These are phyloP conservation scores for Pezicula neosporulosa DNA, from an alignment of 2,329 filamentous ascomycete genomes.

Conservation along the genomic window DNA sequence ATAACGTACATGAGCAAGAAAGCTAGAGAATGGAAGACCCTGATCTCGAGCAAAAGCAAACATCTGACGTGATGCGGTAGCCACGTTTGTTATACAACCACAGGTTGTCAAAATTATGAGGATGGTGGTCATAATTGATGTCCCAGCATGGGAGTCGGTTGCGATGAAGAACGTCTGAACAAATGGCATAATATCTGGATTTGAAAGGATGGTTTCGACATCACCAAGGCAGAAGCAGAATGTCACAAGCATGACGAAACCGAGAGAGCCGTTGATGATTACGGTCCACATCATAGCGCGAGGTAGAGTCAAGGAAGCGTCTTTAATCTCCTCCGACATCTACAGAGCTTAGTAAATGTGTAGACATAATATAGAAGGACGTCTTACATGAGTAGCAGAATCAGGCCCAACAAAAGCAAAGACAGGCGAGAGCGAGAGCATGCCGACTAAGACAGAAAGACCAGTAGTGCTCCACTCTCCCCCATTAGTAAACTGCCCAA, in stretches of 20 bases:
- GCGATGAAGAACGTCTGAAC: slow-evolving; percentile 46
- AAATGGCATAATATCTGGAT: slow-evolving; percentile 42
- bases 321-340: slow-evolving; percentile 42
- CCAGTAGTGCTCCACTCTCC: no score
- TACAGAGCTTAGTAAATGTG: no score
- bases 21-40: slow-evolving; percentile 34
- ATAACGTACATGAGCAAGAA: slow-evolving; percentile 31
- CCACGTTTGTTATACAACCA: slow-evolving; percentile 31
- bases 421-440: no score
- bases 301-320: no score
- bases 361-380: no score
- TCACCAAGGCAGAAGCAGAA: slow-evolving; percentile 31
- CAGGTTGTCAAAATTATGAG: slow-evolving; percentile 34
- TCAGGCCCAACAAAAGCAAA: slow-evolving; percentile 2
- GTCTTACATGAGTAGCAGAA: slow-evolving; percentile 19
- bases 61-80: slow-evolving; percentile 30
- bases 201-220: slow-evolving; percentile 32
- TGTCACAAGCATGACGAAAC: slow-evolving; percentile 33
- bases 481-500: slow-evolving; percentile 7
- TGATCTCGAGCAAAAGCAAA: slow-evolving; percentile 40
- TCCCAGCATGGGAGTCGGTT: slow-evolving; percentile 36
- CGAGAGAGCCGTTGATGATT: slow-evolving; percentile 32
- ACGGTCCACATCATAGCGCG: no score
- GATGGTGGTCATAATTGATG: slow-evolving; percentile 41
- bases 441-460: no score